A percentile compares a stretch with the other conserved stretches of the same genome.
Conservation (phyloP, 345 rosid species). For the Gynandropsis gynandra region DNA sequence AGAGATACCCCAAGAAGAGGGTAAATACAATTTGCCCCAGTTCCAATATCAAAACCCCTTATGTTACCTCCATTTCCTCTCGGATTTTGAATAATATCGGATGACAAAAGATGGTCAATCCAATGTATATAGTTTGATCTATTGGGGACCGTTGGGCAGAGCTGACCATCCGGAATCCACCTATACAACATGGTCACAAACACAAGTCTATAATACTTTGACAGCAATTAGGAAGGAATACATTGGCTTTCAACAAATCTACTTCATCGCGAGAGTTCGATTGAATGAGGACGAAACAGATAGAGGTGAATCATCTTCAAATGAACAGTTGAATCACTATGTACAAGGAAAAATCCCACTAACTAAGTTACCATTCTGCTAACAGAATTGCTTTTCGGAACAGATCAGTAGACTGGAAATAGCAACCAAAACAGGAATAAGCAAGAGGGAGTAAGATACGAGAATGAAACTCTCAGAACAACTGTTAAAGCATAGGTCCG, state of each 20-base stretch:
- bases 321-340: too few relatives aligned
- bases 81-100: conserved; percentile 41
- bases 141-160: conserved; percentile 91
- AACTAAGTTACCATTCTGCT: too few relatives aligned
- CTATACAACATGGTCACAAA: conserved; percentile 27
- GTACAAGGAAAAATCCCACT: too few relatives aligned
- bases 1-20: conserved; percentile 92
- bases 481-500: too few relatives aligned
- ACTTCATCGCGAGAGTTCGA: not conserved
- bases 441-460: too few relatives aligned
- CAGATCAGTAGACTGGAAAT: too few relatives aligned
- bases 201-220: not conserved
- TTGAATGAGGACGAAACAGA: too few relatives aligned
- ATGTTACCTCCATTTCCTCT: conserved; percentile 26
- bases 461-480: too few relatives aligned
- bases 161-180: conserved; percentile 98
- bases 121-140: conserved; percentile 89
- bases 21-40: conserved; percentile 91
- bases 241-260: not conserved
- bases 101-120: conserved; percentile 79
- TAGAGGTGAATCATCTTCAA: too few relatives aligned
- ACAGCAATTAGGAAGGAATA: not conserved
- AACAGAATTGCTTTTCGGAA: too few relatives aligned
- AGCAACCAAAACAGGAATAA: too few relatives aligned
- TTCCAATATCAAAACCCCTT: conserved; percentile 89